Percentiles rank a stretch among this genome's conserved stretches.
phyloP scores from a whole-genome alignment of 768 basidiomycete genomes.

The Termitomyces sp. region DNA sequence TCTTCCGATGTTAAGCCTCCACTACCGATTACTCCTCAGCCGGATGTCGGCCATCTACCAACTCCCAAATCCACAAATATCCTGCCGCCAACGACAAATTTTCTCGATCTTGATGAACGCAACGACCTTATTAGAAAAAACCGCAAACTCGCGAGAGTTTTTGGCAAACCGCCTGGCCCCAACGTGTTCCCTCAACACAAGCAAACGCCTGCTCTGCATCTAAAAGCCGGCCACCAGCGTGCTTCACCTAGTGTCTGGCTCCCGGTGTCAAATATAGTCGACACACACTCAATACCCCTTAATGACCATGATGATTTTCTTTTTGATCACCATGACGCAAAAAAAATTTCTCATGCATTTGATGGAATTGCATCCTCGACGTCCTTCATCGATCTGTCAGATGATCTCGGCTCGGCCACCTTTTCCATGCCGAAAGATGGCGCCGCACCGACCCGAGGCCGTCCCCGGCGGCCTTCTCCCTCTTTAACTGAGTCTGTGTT shows the following conservation, averaged over 20 bases:
- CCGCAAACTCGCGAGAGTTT: slow-evolving; percentile 77
- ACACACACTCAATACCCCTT: slow-evolving; percentile 47
- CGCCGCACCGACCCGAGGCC: slow-evolving; percentile 16
- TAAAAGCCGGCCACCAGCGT: slow-evolving; percentile 16
- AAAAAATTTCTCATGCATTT: slow-evolving; percentile 13
- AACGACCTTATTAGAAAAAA: slow-evolving; percentile 68
- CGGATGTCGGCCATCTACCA: slow-evolving; percentile 33
- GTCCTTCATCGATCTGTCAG: slow-evolving; percentile 68
- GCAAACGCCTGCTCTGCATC: slow-evolving; percentile 12
- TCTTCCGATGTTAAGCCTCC: not conserved
- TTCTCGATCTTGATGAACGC: slow-evolving; percentile 58
- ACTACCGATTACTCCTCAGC: slow-evolving; percentile 27
- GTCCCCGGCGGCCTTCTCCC: slow-evolving; percentile 27
- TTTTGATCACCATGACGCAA: slow-evolving; percentile 15
- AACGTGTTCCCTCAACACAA: slow-evolving; percentile 24
- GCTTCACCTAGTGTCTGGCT: slow-evolving; percentile 27
- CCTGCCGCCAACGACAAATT: slow-evolving; percentile 59
- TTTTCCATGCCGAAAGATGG: slow-evolving; percentile 6
- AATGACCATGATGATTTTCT: slow-evolving; percentile 42
- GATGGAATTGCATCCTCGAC: slow-evolving; percentile 26
- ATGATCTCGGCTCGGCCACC: slow-evolving; percentile 41
- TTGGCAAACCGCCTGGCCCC: slow-evolving; percentile 60
- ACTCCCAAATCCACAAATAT: slow-evolving; percentile 8
- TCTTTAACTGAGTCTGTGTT: slow-evolving; percentile 45
- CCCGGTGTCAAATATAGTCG: slow-evolving; percentile 16